phyloP scores from a whole-genome alignment of 2,329 filamentous ascomycete genomes.

The Neurospora sp. region DNA sequence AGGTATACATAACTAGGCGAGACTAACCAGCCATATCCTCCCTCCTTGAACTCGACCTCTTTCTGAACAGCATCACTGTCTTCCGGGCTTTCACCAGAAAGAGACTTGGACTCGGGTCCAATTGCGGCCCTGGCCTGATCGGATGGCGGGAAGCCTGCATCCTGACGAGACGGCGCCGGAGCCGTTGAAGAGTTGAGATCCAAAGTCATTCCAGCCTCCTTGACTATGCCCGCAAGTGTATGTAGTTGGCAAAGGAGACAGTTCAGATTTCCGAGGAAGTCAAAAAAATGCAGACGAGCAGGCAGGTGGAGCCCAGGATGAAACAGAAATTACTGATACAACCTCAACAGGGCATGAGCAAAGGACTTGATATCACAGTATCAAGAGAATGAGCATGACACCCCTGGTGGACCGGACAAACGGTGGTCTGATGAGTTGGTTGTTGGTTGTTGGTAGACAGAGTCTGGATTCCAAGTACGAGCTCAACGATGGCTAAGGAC shows the following conservation, averaged over 20 bases:
- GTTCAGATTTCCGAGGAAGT: not conserved
- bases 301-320: not conserved
- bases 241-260: not conserved
- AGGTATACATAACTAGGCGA: not conserved
- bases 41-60: conserved; percentile 35
- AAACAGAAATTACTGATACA: not conserved
- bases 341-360: not conserved
- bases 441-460: not conserved
- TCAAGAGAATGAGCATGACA: not conserved
- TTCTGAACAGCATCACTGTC: not conserved
- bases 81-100: not conserved
- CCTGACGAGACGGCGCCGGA: not conserved
- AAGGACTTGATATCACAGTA: not conserved
- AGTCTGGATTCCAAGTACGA: not conserved
- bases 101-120: not conserved
- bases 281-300: not conserved
- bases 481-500: not conserved
- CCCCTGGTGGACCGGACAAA: not conserved
- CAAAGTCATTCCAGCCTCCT: not conserved
- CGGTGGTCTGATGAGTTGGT: not conserved
- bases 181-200: not conserved
- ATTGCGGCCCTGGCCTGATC: not conserved
- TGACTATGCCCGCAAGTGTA: not conserved
- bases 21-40: conserved; percentile 49
- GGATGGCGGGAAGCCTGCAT: not conserved